These are phyloP conservation scores for Aureobasidium vineae DNA, from an alignment of 2,329 filamentous ascomycete genomes.

Conservation along the genomic window DNA sequence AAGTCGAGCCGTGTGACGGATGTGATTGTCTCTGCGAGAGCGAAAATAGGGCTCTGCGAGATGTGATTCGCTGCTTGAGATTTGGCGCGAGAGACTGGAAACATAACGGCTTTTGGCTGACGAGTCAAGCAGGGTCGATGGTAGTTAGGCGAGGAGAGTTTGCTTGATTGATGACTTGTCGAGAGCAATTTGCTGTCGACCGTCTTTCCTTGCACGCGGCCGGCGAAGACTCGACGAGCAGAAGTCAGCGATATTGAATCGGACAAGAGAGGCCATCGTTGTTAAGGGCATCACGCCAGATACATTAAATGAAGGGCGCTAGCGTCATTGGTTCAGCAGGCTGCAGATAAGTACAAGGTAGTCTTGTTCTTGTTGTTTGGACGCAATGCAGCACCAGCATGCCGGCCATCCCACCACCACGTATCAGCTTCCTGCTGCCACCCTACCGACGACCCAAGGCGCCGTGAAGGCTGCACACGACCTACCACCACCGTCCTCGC, in stretches of 20 bases:
- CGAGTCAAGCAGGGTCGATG: slow-evolving; percentile 8
- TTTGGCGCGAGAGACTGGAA: slow-evolving; percentile 7
- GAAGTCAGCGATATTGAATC: background rate
- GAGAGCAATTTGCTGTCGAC: slow-evolving; percentile 2
- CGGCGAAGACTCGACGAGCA: background rate
- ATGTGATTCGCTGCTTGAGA: slow-evolving; percentile 14
- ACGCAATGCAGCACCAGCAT: slow-evolving; percentile 14
- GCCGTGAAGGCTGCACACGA: slow-evolving; percentile 6
- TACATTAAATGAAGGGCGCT: slow-evolving; percentile 21
- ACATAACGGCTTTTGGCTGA: slow-evolving; percentile 8
- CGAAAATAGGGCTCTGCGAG: background rate
- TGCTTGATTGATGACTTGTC: background rate
- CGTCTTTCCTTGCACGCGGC: background rate
- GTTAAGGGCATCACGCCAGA: slow-evolving; percentile 9
- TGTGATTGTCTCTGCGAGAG: background rate
- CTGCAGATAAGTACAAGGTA: slow-evolving; percentile 9
- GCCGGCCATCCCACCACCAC: slow-evolving; percentile 6
- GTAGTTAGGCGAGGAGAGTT: slow-evolving; percentile 5
- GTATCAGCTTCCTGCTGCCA: slow-evolving; percentile 18
- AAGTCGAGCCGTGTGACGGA: background rate
- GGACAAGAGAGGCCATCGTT: background rate
- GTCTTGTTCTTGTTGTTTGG: slow-evolving; percentile 1
- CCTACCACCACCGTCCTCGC: background rate
- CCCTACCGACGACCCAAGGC: background rate
- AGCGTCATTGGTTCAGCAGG: slow-evolving; percentile 15